Conservation (phyloP, 257 asterid genomes). For the Lycium barbarum region DNA sequence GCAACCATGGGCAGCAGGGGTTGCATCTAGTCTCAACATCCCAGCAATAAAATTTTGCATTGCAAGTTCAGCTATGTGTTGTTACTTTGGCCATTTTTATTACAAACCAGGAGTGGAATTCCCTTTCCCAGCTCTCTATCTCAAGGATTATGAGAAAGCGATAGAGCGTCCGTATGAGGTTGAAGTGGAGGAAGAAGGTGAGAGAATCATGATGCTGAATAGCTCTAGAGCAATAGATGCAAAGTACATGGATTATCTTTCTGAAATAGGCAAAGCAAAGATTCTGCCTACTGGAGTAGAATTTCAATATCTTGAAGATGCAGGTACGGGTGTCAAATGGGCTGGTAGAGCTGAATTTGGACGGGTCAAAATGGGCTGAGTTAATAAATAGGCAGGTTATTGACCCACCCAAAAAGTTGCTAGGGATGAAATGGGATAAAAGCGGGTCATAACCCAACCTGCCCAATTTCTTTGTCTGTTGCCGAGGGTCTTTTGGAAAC, state of each 20-base stretch:
- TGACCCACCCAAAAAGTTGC: no score
- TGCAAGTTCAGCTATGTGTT: constrained; percentile 35
- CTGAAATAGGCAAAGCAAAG: neutral
- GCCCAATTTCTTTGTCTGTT: no score
- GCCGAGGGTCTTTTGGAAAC: no score
- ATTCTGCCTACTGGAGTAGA: neutral
- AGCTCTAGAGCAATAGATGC: constrained; percentile 27
- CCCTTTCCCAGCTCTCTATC: constrained; percentile 46
- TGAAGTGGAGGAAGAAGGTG: neutral
- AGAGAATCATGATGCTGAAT: constrained; percentile 34
- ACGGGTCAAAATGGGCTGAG: no score
- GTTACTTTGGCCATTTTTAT: constrained; percentile 36
- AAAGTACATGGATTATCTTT: constrained; percentile 28
- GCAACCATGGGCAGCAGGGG: constrained; percentile 41
- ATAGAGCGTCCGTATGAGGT: neutral
- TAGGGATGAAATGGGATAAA: no score
- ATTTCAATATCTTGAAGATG: neutral
- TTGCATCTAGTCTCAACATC: constrained; percentile 29
- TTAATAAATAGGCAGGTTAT: no score
- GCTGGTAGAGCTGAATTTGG: no score
- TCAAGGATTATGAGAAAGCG: constrained; percentile 14
- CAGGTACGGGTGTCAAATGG: no score
- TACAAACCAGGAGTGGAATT: constrained; percentile 26
- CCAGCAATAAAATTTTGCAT: constrained; percentile 29
- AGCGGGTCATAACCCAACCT: no score